Evolutionary conservation across 108 stramenopile genomes (phyloP).

Genomic region (Cyclotella kingstonii): DNA sequence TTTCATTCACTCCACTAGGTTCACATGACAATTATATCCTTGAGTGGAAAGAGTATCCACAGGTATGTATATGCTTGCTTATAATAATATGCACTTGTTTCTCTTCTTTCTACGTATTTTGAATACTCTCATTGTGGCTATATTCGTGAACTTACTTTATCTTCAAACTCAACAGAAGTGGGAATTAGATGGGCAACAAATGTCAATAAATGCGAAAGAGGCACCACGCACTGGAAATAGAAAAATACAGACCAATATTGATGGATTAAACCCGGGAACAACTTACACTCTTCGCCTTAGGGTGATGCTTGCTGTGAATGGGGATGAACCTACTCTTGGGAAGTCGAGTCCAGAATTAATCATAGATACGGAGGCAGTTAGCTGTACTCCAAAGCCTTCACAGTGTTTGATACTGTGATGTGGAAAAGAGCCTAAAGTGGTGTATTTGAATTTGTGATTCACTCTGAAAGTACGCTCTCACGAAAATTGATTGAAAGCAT

Average conservation of each 20-base stretch:
- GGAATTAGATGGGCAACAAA: constrained; percentile 37
- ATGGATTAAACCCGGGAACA: constrained; percentile 44
- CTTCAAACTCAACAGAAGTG: constrained; percentile 31
- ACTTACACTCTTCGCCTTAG: constrained; percentile 42
- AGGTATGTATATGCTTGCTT: constrained; percentile 19
- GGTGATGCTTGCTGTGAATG: constrained; percentile 19
- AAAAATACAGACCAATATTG: constrained; percentile 43
- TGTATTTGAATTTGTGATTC: constrained; percentile 1
- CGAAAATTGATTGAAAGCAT: no score
- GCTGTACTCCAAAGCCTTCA: constrained; percentile 44
- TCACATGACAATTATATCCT: constrained; percentile 38
- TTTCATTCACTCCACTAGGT: constrained; percentile 35
- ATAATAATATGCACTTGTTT: background rate
- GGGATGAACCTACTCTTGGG: constrained; percentile 18
- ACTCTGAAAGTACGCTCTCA: background rate
- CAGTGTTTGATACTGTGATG: constrained; percentile 38
- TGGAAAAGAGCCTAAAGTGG: background rate
- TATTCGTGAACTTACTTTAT: no score
- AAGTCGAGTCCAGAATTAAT: constrained; percentile 48
- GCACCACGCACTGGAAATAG: constrained; percentile 24
- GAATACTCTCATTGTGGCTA: background rate
- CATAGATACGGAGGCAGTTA: constrained; percentile 49
- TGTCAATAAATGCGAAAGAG: constrained; percentile 31
- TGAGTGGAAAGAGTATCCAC: constrained; percentile 49
- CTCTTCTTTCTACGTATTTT: background rate